Evolutionary conservation across 225 moss, liverwort and hornwort genomes (phyloP).

Genomic region (Polytrichum formosum): DNA sequence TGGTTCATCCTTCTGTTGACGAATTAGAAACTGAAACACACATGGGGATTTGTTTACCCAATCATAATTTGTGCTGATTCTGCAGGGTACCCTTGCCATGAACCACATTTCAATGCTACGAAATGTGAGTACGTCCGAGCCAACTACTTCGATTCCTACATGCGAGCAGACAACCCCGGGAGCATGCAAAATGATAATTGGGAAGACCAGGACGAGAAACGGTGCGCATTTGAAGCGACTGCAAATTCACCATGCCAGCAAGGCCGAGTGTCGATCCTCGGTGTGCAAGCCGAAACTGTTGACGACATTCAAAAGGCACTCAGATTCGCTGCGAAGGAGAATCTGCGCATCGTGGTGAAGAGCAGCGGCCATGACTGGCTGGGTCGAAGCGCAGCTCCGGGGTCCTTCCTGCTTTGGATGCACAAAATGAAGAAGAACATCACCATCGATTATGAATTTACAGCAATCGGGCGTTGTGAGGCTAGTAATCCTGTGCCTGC

Average conservation of each 20-base stretch:
- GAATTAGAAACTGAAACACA: background rate
- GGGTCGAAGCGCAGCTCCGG: slow-evolving; percentile 18
- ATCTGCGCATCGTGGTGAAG: slow-evolving; percentile 21
- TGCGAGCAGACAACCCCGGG: slow-evolving; percentile 22
- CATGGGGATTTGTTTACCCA: background rate
- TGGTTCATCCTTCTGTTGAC: too few species aligned
- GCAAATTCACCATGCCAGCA: slow-evolving; percentile 2
- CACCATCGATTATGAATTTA: slow-evolving; percentile 14
- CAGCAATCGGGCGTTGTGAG: background rate
- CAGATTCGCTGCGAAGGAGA: slow-evolving; percentile 8
- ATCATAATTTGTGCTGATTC: background rate
- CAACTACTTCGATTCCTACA: slow-evolving; percentile 1
- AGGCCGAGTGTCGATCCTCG: slow-evolving; percentile 16
- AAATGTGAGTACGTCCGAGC: slow-evolving; percentile 10
- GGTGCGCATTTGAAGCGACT: slow-evolving; percentile 10
- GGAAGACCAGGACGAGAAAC: slow-evolving; percentile 16
- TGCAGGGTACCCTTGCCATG: slow-evolving; percentile 13
- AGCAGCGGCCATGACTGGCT: slow-evolving; percentile 18
- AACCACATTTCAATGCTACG: slow-evolving; percentile 11
- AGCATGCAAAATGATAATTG: slow-evolving; percentile 29
- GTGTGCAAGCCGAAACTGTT: slow-evolving; percentile 10
- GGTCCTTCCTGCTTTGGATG: slow-evolving; percentile 27
- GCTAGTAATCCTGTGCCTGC: background rate
- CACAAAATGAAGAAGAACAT: slow-evolving; percentile 22
- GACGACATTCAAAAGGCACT: slow-evolving; percentile 15